phyloP scores from a whole-genome alignment of 2,329 filamentous ascomycete species.

The Pyricularia sp. region DNA sequence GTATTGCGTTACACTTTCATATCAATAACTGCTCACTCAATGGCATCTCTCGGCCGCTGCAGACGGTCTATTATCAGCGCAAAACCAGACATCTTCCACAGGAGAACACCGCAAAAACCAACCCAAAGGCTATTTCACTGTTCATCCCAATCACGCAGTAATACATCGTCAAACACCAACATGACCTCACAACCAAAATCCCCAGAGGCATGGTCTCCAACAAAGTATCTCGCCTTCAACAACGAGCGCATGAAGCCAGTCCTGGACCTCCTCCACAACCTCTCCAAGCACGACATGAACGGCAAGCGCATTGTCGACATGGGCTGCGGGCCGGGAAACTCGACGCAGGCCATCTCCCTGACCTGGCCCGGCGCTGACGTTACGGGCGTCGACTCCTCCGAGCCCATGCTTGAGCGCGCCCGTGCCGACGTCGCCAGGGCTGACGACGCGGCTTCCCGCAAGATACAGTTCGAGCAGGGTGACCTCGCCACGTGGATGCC shows the following conservation, averaged over 20 bases:
- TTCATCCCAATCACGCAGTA: not conserved
- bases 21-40: not conserved
- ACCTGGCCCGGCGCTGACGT: conserved; percentile 37
- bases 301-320: conserved; percentile 43
- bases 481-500: conserved; percentile 34
- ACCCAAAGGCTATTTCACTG: not conserved
- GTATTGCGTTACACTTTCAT: no score
- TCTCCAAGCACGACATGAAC: conserved; percentile 21
- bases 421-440: conserved; percentile 9
- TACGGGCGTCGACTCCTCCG: conserved; percentile 43
- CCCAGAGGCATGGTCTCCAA: conserved; percentile 35
- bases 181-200: conserved; percentile 16
- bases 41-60: not conserved
- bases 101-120: not conserved
- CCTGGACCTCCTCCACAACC: conserved; percentile 39
- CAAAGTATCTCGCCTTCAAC: conserved; percentile 46
- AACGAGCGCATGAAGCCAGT: conserved; percentile 42
- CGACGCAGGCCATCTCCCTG: conserved; percentile 35
- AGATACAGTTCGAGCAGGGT: conserved; percentile 17
- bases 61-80: not conserved
- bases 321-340: conserved; percentile 53
- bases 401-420: conserved; percentile 45
- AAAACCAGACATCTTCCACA: not conserved
- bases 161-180: not conserved
- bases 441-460: conserved; percentile 11